Evolutionary conservation across 1,284 basidiomycete species (phyloP), one percentile per base, ranked within the genome.

Genomic region (Moesziomyces sp.): DNA sequence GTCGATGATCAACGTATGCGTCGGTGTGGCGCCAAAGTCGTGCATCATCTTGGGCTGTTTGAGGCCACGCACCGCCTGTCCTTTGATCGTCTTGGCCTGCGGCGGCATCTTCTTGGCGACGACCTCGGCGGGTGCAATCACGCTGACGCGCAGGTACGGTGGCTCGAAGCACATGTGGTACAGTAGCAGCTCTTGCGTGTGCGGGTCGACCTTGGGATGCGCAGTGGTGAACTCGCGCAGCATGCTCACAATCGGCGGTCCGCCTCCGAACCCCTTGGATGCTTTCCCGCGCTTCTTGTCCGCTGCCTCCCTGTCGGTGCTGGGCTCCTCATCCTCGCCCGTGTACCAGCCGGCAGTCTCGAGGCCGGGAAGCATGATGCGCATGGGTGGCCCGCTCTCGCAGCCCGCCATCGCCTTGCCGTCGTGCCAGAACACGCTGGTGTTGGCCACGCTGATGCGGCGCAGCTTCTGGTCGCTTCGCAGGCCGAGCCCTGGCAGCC

Each of bases 141-240:
- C 86, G 4, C 86, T 86, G 63, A 87, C 83, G 21, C 83, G 72
- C 0, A 86, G 83, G 56, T 85, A 86, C 0, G 86, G 86, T 9
- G 84, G 79, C 30, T 85, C 79, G 69, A 87, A 87, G 62, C 85
- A 86, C 66, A 85, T 85, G 44, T 85, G 85, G 58, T 85, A 87
- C 59, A 87, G 83, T 5, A 87, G 72, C 19, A 87, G 74, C 53
- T 87, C 86, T 13, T 86, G 85, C 18, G 86, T 86, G 11, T 84
- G 72, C 0, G 86, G 86, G 60, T 87, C 87, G 23, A 86, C 76
- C 8, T 86, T 84, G 4, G 87, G 87, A 44, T 79, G 87, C 0
- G 86, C 86, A 0, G 86, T 87, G 52, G 86, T 87, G 83, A 86
- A 87, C 59, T 87, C 86, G 71, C 86, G 76, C 28, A 84, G 74